These are phyloP conservation scores for Aureobasidium subglaciale DNA, from an alignment of 2,329 filamentous ascomycete genomes.

Conservation along the genomic window DNA sequence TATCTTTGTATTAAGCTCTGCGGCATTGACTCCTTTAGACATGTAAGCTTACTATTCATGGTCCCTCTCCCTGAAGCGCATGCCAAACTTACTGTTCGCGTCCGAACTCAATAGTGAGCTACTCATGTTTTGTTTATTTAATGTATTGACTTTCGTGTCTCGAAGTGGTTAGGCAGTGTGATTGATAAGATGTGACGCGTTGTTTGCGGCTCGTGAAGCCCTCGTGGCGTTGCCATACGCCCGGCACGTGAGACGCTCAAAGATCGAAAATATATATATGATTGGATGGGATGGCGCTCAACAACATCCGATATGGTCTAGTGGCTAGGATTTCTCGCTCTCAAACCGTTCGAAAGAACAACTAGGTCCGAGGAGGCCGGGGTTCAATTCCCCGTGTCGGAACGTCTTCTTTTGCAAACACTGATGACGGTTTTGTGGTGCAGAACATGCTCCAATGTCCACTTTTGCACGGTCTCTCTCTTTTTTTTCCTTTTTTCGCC, in stretches of 20 bases:
- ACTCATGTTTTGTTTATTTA: background rate
- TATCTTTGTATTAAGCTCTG: background rate
- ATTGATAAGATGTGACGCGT: conserved; percentile 1
- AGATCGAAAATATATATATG: background rate
- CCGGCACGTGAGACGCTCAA: no score
- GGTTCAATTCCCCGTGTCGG: background rate
- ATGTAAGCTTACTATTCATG: background rate
- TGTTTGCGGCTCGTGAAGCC: background rate
- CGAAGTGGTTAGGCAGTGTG: background rate
- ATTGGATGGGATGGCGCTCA: background rate
- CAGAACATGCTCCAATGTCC: no score
- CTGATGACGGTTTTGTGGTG: no score
- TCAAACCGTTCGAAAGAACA: background rate
- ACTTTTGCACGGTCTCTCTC: no score
- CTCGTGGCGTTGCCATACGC: background rate
- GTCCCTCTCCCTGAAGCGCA: background rate
- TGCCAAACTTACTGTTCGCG: background rate
- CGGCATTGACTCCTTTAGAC: background rate
- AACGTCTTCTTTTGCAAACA: background rate
- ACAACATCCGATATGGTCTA: background rate
- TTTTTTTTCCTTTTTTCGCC: no score
- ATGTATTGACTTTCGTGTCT: background rate
- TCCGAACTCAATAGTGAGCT: background rate
- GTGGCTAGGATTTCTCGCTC: background rate
- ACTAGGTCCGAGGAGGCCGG: background rate